Evolutionary conservation across 2,329 filamentous ascomycete species (phyloP).

Genomic region (Podosphaera fusca): DNA sequence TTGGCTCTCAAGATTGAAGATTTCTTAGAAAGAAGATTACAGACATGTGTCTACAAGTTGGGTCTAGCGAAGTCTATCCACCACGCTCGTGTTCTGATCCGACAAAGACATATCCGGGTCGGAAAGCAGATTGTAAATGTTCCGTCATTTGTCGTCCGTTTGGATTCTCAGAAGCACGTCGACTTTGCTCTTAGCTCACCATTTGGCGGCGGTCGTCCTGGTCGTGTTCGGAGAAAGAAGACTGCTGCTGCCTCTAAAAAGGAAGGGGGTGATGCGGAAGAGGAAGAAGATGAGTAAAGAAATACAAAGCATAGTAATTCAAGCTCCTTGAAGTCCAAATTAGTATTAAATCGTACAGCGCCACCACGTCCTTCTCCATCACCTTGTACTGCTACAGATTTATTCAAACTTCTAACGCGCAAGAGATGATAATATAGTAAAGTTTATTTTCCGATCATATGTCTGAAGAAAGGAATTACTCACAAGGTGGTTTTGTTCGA

Average conservation of each 20-base stretch:
- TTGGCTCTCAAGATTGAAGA: conserved; percentile 97
- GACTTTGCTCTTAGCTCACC: conserved; percentile 96
- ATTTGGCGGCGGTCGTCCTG: conserved; percentile 89
- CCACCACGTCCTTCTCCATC: too few relatives aligned
- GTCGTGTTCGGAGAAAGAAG: conserved; percentile 99
- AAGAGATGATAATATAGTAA: too few relatives aligned
- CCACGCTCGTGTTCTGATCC: conserved; percentile 98
- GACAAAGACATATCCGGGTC: conserved; percentile 98
- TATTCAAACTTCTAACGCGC: too few relatives aligned
- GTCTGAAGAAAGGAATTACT: too few relatives aligned
- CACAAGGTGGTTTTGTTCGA: too few relatives aligned
- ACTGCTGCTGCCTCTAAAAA: conserved; percentile 80
- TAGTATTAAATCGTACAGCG: not conserved
- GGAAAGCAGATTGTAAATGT: conserved; percentile 99
- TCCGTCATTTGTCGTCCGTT: conserved; percentile 95
- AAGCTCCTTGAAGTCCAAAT: not conserved
- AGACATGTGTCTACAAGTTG: conserved; percentile 99
- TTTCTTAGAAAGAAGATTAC: conserved; percentile 98
- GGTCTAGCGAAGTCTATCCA: conserved; percentile 99
- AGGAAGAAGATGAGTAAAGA: conserved; percentile 33
- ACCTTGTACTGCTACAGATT: too few relatives aligned
- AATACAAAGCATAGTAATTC: not conserved
- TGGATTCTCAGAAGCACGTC: conserved; percentile 99
- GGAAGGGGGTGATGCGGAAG: conserved; percentile 59
- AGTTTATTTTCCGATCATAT: too few relatives aligned